Conservation (phyloP, 805 yeast genomes). For the Starmerella bombi region DNA sequence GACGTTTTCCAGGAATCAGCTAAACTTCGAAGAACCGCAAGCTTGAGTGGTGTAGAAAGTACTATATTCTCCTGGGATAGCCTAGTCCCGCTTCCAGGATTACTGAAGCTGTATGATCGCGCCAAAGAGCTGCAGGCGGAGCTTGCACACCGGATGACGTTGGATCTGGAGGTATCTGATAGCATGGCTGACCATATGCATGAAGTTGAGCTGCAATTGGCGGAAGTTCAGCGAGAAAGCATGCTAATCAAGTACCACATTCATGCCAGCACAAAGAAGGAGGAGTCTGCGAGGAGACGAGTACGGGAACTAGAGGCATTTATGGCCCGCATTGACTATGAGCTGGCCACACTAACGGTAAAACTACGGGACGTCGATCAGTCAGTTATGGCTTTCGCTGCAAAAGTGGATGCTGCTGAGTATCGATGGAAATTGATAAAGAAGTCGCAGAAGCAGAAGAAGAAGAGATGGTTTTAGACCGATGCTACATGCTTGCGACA, state of each 20-base stretch:
- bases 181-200: constrained; percentile 12
- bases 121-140: constrained; percentile 14
- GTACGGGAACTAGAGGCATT: constrained; percentile 42
- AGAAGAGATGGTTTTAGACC: not conserved
- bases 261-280: constrained; percentile 17
- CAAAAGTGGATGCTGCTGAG: constrained; percentile 30
- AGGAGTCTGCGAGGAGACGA: constrained; percentile 23
- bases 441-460: not conserved
- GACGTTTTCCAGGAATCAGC: not conserved
- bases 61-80: constrained; percentile 16
- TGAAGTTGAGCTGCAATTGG: constrained; percentile 16
- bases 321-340: constrained; percentile 49
- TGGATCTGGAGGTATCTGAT: constrained; percentile 6
- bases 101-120: constrained; percentile 11
- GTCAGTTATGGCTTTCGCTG: constrained; percentile 36
- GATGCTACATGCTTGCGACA: no score
- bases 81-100: constrained; percentile 16
- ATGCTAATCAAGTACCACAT: constrained; percentile 21
- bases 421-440: constrained; percentile 5
- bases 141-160: constrained; percentile 11
- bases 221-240: constrained; percentile 19
- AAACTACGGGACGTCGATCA: constrained; percentile 59
- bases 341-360: constrained; percentile 42
- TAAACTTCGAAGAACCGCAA: constrained; percentile 14
- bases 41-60: constrained; percentile 15